A percentile compares a stretch with the other conserved stretches of the same genome.
Evolutionary conservation across 352 stramenopile genomes (phyloP).

Genomic region (Pythium plurisporium): DNA sequence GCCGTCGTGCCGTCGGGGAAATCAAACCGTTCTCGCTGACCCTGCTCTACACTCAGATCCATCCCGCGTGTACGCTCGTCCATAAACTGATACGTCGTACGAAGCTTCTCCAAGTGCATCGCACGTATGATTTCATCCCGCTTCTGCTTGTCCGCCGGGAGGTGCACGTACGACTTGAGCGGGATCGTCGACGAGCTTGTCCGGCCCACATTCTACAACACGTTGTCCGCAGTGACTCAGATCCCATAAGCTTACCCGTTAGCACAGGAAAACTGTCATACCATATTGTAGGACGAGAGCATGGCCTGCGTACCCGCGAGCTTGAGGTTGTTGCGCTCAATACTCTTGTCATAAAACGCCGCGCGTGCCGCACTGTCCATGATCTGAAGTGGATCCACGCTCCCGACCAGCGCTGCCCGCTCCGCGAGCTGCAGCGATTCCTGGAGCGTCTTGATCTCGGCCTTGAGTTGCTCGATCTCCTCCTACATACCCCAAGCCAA

Average conservation of each 20-base stretch:
- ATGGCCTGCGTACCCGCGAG: slow-evolving; percentile 16
- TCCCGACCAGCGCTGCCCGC: background rate
- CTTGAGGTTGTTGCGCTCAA: slow-evolving; percentile 5
- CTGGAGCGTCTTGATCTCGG: slow-evolving; percentile 1
- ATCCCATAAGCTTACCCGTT: background rate
- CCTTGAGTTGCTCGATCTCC: slow-evolving; percentile 1
- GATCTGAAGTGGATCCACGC: background rate
- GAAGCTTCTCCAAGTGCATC: background rate
- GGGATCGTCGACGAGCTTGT: background rate
- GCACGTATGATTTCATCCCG: background rate
- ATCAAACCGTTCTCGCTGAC: slow-evolving; percentile 11
- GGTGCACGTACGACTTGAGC: slow-evolving; percentile 10
- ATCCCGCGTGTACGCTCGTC: slow-evolving; percentile 6
- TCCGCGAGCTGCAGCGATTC: background rate
- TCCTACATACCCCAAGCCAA: background rate
- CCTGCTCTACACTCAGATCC: slow-evolving; percentile 13
- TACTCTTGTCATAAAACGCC: background rate
- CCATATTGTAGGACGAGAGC: slow-evolving; percentile 14
- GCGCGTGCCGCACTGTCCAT: background rate
- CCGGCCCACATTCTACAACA: background rate
- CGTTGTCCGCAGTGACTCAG: background rate
- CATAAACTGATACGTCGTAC: slow-evolving; percentile 6
- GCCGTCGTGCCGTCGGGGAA: slow-evolving; percentile 8
- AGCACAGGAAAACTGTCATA: background rate
- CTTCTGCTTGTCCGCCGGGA: background rate